phyloP scores from a whole-genome alignment of 2,329 filamentous ascomycete species.

The Xylaria polymorpha region DNA sequence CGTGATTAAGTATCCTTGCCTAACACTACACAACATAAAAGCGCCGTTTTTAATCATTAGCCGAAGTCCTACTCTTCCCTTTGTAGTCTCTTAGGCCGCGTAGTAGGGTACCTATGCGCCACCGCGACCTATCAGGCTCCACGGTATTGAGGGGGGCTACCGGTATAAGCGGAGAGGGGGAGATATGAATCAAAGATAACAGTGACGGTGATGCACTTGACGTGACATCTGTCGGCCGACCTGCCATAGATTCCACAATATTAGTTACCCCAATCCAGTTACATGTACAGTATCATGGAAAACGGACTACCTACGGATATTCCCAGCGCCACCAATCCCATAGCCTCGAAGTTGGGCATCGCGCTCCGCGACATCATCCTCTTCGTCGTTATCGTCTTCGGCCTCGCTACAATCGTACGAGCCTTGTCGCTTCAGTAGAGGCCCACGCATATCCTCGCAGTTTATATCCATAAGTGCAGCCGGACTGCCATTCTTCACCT shows the following conservation, averaged over 20 bases:
- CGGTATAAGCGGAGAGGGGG: conserved; percentile 8
- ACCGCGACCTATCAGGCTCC: conserved; percentile 16
- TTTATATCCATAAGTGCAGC: background rate
- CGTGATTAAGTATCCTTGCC: background rate
- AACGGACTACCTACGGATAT: conserved; percentile 24
- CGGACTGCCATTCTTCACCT: conserved; percentile 2
- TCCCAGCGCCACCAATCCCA: conserved; percentile 33
- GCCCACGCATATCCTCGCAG: background rate
- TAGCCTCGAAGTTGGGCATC: conserved; percentile 31
- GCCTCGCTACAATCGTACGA: conserved; percentile 6
- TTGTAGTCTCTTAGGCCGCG: background rate
- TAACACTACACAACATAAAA: background rate
- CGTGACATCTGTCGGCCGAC: conserved; percentile 31
- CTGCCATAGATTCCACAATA: background rate
- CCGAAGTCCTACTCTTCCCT: background rate
- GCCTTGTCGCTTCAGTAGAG: background rate
- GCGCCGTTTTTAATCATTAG: background rate
- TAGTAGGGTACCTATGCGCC: conserved; percentile 16
- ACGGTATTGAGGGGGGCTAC: background rate
- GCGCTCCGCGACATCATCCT: background rate
- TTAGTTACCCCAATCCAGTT: background rate
- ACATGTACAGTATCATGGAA: background rate
- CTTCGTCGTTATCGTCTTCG: background rate
- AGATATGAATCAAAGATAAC: conserved; percentile 13
- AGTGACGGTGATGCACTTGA: conserved; percentile 24